phyloP scores from a whole-genome alignment of 2,329 filamentous ascomycete genomes.

The Phyllosticta citribraziliensis region DNA sequence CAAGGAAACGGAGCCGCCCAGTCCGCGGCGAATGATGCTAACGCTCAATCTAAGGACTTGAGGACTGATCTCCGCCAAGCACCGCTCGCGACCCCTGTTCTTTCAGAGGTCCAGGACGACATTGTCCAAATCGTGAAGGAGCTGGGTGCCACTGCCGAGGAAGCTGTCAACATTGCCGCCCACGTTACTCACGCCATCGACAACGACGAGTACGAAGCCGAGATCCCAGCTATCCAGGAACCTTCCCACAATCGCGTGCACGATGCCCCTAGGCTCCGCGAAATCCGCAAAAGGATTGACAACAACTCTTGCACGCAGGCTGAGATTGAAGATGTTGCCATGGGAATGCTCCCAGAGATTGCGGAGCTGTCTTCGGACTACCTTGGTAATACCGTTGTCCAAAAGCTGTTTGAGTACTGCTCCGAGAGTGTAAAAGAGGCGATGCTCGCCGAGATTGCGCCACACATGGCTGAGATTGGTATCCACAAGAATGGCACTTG shows the following conservation, averaged over 20 bases:
- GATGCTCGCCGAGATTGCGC: slow-evolving; percentile 80
- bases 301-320: slow-evolving; percentile 77
- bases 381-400: slow-evolving; percentile 96
- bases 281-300: slow-evolving; percentile 95
- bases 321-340: slow-evolving; percentile 86
- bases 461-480: slow-evolving; percentile 91
- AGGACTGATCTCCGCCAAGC: slow-evolving; percentile 38
- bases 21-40: slow-evolving; percentile 29
- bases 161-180: slow-evolving; percentile 59
- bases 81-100: slow-evolving; percentile 58
- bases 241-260: slow-evolving; percentile 81
- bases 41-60: slow-evolving; percentile 22
- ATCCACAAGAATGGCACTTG: slow-evolving; percentile 99
- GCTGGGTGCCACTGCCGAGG: slow-evolving; percentile 76
- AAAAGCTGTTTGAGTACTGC: slow-evolving; percentile 96
- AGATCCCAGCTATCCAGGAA: slow-evolving; percentile 84
- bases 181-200: slow-evolving; percentile 69
- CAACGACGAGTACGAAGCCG: slow-evolving; percentile 61
- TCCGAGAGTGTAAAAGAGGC: slow-evolving; percentile 81
- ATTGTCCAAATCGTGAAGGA: slow-evolving; percentile 80
- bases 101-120: slow-evolving; percentile 70
- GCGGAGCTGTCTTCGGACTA: slow-evolving; percentile 93
- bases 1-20: slow-evolving; percentile 6
- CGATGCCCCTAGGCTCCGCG: slow-evolving; percentile 86
- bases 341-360: slow-evolving; percentile 93